Conservation (phyloP, 345 rosid species). For the Salix purpurea region DNA sequence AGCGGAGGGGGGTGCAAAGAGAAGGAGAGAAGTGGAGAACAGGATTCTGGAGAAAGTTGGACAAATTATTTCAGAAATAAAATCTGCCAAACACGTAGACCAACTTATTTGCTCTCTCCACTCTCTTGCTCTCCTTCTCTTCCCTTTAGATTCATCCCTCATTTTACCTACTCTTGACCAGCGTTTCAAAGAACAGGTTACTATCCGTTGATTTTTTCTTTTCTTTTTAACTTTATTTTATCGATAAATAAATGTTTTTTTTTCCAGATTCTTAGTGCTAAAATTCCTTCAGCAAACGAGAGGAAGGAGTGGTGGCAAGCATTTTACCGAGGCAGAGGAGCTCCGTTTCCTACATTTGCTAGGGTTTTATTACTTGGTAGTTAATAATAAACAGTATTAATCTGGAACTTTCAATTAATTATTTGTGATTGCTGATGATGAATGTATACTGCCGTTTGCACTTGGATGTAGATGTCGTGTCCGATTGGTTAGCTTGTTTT, state of each 20-base stretch:
- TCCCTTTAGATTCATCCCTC: conserved; percentile 56
- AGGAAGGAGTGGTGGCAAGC: conserved; percentile 46
- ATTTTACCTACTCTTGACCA: conserved; percentile 8
- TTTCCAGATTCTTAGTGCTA: conserved; percentile 35
- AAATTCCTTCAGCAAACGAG: conserved; percentile 43
- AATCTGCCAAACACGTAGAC: conserved; percentile 66
- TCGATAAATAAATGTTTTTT: not conserved
- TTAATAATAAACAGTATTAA: not conserved
- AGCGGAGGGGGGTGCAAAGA: conserved; percentile 9
- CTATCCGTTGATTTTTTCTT: not conserved
- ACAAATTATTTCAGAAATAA: conserved; percentile 47
- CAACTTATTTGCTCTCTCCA: conserved; percentile 67
- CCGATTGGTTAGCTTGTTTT: conserved; percentile 89
- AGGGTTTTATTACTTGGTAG: conserved; percentile 67
- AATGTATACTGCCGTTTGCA: not conserved
- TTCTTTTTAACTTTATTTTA: not conserved
- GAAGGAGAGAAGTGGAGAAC: conserved; percentile 12
- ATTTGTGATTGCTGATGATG: conserved; percentile 12
- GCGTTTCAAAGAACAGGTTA: too few species aligned
- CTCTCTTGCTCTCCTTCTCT: conserved; percentile 68
- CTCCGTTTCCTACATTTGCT: conserved; percentile 70
- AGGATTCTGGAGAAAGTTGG: conserved; percentile 47
- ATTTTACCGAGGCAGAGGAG: conserved; percentile 50
- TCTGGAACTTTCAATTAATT: not conserved
- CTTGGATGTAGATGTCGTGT: conserved; percentile 67